Evolutionary conservation across 2,329 filamentous ascomycete genomes (phyloP).

Genomic region (Stylonectria norvegica): DNA sequence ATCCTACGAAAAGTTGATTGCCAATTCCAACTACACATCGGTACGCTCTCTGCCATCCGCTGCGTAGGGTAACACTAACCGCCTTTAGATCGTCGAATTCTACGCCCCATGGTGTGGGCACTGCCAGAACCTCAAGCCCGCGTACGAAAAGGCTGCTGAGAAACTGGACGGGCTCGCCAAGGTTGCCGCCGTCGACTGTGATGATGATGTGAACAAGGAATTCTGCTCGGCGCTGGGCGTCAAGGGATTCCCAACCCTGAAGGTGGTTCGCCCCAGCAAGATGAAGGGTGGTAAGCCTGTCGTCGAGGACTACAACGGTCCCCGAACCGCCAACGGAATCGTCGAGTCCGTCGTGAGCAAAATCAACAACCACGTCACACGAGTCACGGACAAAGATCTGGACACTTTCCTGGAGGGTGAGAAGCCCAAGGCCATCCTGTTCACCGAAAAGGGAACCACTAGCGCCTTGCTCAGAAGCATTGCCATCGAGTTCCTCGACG

Average conservation of each 20-base stretch:
- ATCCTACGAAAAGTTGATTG: conserved; percentile 78
- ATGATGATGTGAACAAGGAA: conserved; percentile 86
- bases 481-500: conserved; percentile 85
- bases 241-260: conserved; percentile 92
- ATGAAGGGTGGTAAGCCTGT: conserved; percentile 73
- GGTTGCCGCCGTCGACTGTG: conserved; percentile 91
- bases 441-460: conserved; percentile 88
- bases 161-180: conserved; percentile 89
- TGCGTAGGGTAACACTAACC: conserved; percentile 6
- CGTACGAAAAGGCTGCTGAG: conserved; percentile 90
- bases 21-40: conserved; percentile 85
- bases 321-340: conserved; percentile 79
- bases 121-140: conserved; percentile 92
- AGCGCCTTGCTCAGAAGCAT: conserved; percentile 78
- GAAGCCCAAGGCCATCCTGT: conserved; percentile 80
- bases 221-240: conserved; percentile 84
- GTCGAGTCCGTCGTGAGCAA: conserved; percentile 79
- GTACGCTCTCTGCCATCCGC: conserved; percentile 49
- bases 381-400: conserved; percentile 74
- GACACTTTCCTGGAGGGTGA: conserved; percentile 72
- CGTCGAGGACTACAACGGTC: conserved; percentile 88
- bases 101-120: conserved; percentile 98
- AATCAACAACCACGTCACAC: conserved; percentile 89
- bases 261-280: conserved; percentile 83
- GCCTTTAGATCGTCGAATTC: conserved; percentile 67